phyloP scores from a whole-genome alignment of 1,284 basidiomycete genomes.

The Golubevia sp. region DNA sequence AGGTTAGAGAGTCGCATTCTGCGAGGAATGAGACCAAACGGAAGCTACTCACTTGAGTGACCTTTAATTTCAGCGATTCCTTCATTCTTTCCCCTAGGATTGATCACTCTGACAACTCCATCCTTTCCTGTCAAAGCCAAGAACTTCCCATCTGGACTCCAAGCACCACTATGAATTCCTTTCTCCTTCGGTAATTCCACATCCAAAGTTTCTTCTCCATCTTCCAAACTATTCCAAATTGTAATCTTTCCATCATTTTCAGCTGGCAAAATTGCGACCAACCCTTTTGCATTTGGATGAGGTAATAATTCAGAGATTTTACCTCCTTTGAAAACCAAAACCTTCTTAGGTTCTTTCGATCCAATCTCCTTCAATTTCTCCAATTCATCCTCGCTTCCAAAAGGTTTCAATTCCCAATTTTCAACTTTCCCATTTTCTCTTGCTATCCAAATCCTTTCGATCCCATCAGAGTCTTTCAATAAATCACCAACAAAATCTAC shows the following conservation, averaged over 20 bases:
- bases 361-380: not conserved
- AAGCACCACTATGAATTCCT: constrained; percentile 56
- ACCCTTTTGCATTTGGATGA: constrained; percentile 9
- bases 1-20: no score
- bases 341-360: not conserved
- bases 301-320: constrained; percentile 10
- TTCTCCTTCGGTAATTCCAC: constrained; percentile 2
- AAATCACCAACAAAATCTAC: constrained; percentile 63
- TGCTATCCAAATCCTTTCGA: constrained; percentile 58
- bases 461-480: constrained; percentile 26
- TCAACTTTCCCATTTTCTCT: constrained; percentile 62
- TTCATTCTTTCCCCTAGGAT: constrained; percentile 51
- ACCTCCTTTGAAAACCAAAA: constrained; percentile 1
- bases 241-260: constrained; percentile 7
- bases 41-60: constrained; percentile 42
- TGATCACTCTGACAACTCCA: constrained; percentile 61
- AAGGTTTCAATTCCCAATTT: constrained; percentile 57
- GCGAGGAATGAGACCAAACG: constrained; percentile 35
- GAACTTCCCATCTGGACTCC: constrained; percentile 58
- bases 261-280: constrained; percentile 7
- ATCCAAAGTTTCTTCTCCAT: not conserved
- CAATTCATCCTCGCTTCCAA: constrained; percentile 16
- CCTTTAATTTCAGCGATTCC: not conserved
- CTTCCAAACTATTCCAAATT: constrained; percentile 4
- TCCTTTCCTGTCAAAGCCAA: constrained; percentile 64